Base-by-base conservation (phyloP, 2,329 filamentous ascomycete genomes). In the Apiospora sp. region DNA sequence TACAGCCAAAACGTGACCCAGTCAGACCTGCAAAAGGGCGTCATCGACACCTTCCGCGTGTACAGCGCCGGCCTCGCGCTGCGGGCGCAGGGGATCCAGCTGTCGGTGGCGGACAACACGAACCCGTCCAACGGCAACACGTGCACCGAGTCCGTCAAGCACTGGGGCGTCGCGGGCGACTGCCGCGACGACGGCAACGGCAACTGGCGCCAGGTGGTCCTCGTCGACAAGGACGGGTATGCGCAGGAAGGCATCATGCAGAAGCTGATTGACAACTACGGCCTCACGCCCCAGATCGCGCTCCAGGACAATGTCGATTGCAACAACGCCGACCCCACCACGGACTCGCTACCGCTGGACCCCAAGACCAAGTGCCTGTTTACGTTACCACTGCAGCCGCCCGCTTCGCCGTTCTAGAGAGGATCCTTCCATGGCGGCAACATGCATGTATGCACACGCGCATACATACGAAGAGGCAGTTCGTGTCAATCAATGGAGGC, bases 221-320 rank as follows among this genome's bases (percentile, higher is more conserved):
- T 69, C 7, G 67, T 70, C 48, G 68, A 70, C 48, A 70, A 58
- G 46, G 68, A 70, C 68, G 68, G 68, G 10, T 27, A 24, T 14
- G 22, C 48, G 13, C 46, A 70, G 68, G 48, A 30, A 14, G 34
- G 4, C n/a, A 41, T 58, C 30, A 58, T 58, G 46, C 46, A 70
- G 68, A 70, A 37, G 14, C 68, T 70, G 34, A 58, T 58, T 34
- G 68, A 70, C 30, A 70, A 14, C 19, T 70, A 70, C 68, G 68
- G 68, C 13, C 19, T 70, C 68, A 49, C 68, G 10, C 19, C 14
- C 4, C 48, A 70, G 10, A 16, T 54, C 46, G 46, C 46, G 19
- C 37, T 54, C 2, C 46, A 70, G 22, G 48, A 58, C 48, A 51
- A 41, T 34, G 68, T 70, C 5, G 48, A 51, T 16, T 70, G 68